phyloP scores from a whole-genome alignment of 345 rosid species.

The Limnanthes douglasii region DNA sequence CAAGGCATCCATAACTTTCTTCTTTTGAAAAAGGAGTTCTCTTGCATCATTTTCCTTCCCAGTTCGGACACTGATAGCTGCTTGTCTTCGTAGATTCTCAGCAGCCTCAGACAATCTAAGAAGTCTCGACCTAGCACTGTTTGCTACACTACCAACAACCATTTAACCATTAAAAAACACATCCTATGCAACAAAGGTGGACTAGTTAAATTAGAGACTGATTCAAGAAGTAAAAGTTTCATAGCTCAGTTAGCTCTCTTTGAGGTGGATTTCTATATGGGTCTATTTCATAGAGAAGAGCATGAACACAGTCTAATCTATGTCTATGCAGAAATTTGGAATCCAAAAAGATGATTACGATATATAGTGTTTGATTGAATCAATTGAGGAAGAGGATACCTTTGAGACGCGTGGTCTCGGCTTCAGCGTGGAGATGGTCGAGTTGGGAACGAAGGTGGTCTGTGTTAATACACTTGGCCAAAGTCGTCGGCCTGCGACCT shows the following conservation, averaged over 20 bases:
- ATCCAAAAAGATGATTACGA: not conserved
- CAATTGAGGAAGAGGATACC: constrained; percentile 20
- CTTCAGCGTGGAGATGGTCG: constrained; percentile 65
- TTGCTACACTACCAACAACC: constrained; percentile 28
- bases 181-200: not conserved
- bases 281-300: not conserved
- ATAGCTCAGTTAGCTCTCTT: no score
- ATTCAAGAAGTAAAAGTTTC: no score
- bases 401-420: constrained; percentile 49
- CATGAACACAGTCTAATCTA: not conserved
- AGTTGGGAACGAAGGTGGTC: constrained; percentile 57
- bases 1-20: constrained; percentile 67
- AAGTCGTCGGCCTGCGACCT: constrained; percentile 19
- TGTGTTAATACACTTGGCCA: constrained; percentile 17
- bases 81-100: constrained; percentile 69
- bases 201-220: no score
- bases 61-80: constrained; percentile 38
- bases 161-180: not conserved
- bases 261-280: not conserved
- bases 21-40: constrained; percentile 69
- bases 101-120: constrained; percentile 79
- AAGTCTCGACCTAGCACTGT: constrained; percentile 57
- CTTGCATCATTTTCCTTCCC: constrained; percentile 76
- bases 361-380: not conserved
- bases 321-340: not conserved